A percentile compares a stretch with the other conserved stretches of the same genome.
These are phyloP conservation scores for Pythium coloratum DNA, from an alignment of 352 stramenopile species.

Conservation along the genomic window DNA sequence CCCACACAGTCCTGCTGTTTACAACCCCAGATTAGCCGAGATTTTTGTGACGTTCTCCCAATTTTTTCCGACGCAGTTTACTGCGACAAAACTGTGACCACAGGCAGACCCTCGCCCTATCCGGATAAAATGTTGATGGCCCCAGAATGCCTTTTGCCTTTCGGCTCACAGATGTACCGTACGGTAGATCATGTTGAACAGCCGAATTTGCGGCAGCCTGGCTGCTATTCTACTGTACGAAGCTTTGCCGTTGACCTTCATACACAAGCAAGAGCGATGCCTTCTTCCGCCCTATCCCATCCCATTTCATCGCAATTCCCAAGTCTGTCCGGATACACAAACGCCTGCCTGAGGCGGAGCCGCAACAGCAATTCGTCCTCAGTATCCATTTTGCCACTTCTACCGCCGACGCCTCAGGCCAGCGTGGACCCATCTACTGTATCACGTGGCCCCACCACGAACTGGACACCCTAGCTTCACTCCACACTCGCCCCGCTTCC, in stretches of 20 bases:
- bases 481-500: not conserved
- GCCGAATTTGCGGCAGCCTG: constrained; percentile 17
- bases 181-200: constrained; percentile 10
- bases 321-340: too few species aligned
- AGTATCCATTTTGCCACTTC: constrained; percentile 30
- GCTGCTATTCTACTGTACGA: constrained; percentile 14
- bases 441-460: not conserved
- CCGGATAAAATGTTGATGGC: not conserved
- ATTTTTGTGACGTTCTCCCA: not conserved
- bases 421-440: constrained; percentile 21
- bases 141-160: not conserved
- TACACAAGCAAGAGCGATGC: not conserved
- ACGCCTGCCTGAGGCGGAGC: not conserved
- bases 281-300: constrained; percentile 8
- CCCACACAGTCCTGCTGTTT: too few species aligned
- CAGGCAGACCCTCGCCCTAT: not conserved
- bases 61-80: not conserved
- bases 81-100: not conserved
- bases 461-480: not conserved
- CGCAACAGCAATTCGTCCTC: not conserved
- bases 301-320: not conserved
- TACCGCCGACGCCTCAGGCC: constrained; percentile 5
- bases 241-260: not conserved
- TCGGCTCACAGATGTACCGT: not conserved
- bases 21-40: not conserved